Evolutionary conservation across 2,329 filamentous ascomycete species (phyloP), one percentile per base, ranked within the genome.

Genomic region (Aschersonia sp.): DNA sequence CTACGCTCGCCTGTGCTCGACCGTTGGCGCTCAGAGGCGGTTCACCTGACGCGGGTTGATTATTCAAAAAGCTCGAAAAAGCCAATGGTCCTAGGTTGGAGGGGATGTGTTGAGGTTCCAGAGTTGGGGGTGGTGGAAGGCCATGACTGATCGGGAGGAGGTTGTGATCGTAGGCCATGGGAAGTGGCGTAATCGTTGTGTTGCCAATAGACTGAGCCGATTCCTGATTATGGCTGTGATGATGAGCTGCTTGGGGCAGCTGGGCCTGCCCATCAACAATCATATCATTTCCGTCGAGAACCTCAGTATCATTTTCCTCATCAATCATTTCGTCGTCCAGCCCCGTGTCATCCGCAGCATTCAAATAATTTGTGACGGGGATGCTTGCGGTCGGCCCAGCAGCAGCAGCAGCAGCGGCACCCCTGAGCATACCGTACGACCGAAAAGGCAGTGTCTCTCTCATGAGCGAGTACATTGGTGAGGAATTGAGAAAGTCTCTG

Each of bases 401-500:
- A 20, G 50, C 20, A 20, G 20, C 20, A 2, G 2, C 20, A 20
- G 20, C 20, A 20, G 20, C 20, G 20, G 20, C 20, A 20, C 20
- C 20, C 20, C 20, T 20, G 20, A 20, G 20, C 20, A 20, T 20
- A 20, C 20, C 20, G 20, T 20, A 20, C 20, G 20, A 20, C 44
- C 55, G 51, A 40, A 47, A 51, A 29, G 55, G 44, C 48, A 59
- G 50, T 29, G 53, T 58, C 5, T 70, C 64, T 31, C 69, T 67
- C 5, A 70, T 55, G 3, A 68, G 65, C 41, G 70, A 66, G 47
- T 76, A 78, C 35, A 68, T 64, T 0, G 65, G 61, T 9, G 69
- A 66, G 0, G 63, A 69, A 54, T 89, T 94, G 40, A 98, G 73
- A 59, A 89, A 85, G 31, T 82, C 75, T 42, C 91, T 83, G 30